Base-by-base conservation (phyloP, 1,139 yeast species). In the Diutina ranongensis region DNA sequence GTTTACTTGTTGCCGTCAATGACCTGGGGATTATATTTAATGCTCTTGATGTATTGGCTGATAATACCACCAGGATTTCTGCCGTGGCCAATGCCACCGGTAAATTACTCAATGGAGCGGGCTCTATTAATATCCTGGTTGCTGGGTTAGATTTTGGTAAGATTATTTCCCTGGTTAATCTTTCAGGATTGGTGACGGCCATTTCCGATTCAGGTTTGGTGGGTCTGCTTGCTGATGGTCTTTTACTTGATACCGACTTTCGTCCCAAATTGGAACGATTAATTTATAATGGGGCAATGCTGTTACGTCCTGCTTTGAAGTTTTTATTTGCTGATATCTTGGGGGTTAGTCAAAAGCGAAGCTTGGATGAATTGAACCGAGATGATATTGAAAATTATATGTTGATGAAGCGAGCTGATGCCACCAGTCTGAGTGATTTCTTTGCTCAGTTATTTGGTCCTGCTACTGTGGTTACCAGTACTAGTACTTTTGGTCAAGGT, bases 21-120 rank as follows among this genome's bases (percentile, higher is more conserved):
- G 52, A 51, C 32, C 61, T 74, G 1, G 73, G 71, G 13, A 51
- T 71, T 15, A 54, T 71, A 40, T 66, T 67, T 57, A 55, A 57
- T 12, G 56, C 62, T 19, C 60, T 71, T 45, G 71, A 71, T 50
- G 59, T 61, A 36, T 56, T 67, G 44, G 70, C 70, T 16, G 63
- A 57, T 33, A 54, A 61, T 46, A 63, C 69, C 2, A 51, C 51
- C 31, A 53, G 65, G 45, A 56, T 68, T 47, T 52, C 57, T 32
- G 54, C 52, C 25, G 47, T 68, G 35, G 63, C 68, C 35, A 68
- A 66, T 49, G 48, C 55, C 44, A 66, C 72, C 21, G 62, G 32
- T 20, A 21, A 22, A 54, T 4, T 51, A 44, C 27, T 40, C 49
- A 8, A 44, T 48, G 45, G 49, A 46, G 12, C 48, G 51, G 7